These are phyloP conservation scores for Elongisporangium anandrum DNA, from an alignment of 352 stramenopile species.

Conservation along the genomic window DNA sequence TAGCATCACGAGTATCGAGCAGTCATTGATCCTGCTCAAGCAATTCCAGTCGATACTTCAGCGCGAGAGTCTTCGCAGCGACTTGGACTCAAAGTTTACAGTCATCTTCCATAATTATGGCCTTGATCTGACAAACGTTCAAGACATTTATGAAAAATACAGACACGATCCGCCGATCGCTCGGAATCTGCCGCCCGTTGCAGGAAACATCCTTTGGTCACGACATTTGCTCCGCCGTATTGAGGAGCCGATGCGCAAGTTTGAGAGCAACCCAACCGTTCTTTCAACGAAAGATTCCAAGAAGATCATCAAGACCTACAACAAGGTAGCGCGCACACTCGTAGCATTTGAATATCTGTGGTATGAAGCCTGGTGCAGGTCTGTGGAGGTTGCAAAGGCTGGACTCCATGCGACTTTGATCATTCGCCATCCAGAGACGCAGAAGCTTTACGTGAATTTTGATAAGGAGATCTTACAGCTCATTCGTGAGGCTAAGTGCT, in stretches of 20 bases:
- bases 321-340: slow-evolving; percentile 86
- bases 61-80: slow-evolving; percentile 70
- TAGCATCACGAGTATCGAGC: slow-evolving; percentile 86
- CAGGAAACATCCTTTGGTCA: slow-evolving; percentile 86
- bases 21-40: slow-evolving; percentile 79
- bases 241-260: slow-evolving; percentile 86
- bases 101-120: slow-evolving; percentile 92
- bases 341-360: slow-evolving; percentile 89
- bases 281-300: slow-evolving; percentile 85
- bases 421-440: slow-evolving; percentile 70
- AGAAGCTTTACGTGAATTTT: slow-evolving; percentile 86
- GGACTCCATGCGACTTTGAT: slow-evolving; percentile 82
- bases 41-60: slow-evolving; percentile 88
- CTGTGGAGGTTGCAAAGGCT: slow-evolving; percentile 69
- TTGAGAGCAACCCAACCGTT: slow-evolving; percentile 79
- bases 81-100: slow-evolving; percentile 88
- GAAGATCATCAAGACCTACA: slow-evolving; percentile 91
- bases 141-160: slow-evolving; percentile 84
- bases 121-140: slow-evolving; percentile 78
- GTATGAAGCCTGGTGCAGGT: slow-evolving; percentile 86
- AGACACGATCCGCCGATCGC: slow-evolving; percentile 81
- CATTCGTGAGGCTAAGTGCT: slow-evolving; percentile 81
- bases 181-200: slow-evolving; percentile 77
- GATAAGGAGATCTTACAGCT: slow-evolving; percentile 87
- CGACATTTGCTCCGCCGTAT: slow-evolving; percentile 82